Percentiles rank a stretch among this genome's conserved stretches.
phyloP scores from a whole-genome alignment of 2,329 filamentous ascomycete genomes.

The Paecilomyces dactylethromorphus region DNA sequence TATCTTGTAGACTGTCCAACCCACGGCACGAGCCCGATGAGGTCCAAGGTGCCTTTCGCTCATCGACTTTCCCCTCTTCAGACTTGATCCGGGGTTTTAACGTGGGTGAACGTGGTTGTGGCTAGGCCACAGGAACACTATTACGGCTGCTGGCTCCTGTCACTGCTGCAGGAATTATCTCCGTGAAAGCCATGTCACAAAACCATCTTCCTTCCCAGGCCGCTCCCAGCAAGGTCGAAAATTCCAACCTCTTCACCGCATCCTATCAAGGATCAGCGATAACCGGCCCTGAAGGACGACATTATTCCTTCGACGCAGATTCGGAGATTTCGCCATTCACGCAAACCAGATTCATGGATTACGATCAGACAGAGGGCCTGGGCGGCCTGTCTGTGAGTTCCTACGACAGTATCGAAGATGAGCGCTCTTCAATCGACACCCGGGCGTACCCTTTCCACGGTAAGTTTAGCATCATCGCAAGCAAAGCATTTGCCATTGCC shows the following conservation, averaged over 20 bases:
- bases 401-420: constrained; percentile 36
- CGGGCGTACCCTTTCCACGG: constrained; percentile 33
- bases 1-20: neutral
- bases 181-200: constrained; percentile 1
- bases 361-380: constrained; percentile 35
- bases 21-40: neutral
- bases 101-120: neutral
- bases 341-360: constrained; percentile 27
- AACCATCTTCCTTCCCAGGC: constrained; percentile 1
- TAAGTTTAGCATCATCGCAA: constrained; percentile 24
- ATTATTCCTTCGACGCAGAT: constrained; percentile 34
- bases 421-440: constrained; percentile 31
- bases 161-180: neutral
- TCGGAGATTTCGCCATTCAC: constrained; percentile 6
- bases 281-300: constrained; percentile 13
- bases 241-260: neutral
- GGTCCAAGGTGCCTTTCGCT: neutral
- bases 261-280: neutral
- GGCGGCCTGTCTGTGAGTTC: constrained; percentile 35
- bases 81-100: neutral
- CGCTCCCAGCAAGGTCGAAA: neutral
- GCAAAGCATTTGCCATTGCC: constrained; percentile 27
- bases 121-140: neutral
- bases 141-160: neutral
- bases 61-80: neutral